Base-by-base conservation (phyloP, 768 basidiomycete species). In the Cubamyces sp. region DNA sequence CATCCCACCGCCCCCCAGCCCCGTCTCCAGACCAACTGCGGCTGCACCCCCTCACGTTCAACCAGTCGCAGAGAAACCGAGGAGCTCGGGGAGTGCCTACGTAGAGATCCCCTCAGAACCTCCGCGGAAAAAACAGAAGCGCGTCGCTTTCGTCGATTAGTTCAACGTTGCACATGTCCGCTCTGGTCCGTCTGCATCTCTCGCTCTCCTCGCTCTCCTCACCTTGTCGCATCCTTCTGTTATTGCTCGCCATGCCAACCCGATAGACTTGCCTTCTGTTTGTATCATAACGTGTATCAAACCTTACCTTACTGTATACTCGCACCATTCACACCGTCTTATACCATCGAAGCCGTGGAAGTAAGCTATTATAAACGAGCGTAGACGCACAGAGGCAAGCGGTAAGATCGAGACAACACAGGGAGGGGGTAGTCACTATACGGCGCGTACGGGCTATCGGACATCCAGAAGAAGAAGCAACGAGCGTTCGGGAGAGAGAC, bases 341-440 rank as follows among this genome's bases (percentile, higher is more conserved):
- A 6, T 21, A 25, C 8, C 45, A 25, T 39, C 14, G 14, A 34
- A 52, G 50, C 49, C 55, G 55, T 41, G 42, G 19, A 30, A 56
- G 59, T 54, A 60, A 57, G 56, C 53, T 62, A 68, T 68, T 65
- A 62, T 61, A 64, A 68, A 68, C 46, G 67, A 68, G 67, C 50
- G 67, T 68, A 68, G 51, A 58, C 37, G 67, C 67, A 68, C 64
- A 63, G 26, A 45, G 64, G 59, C 67, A 53, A 60, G 52, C 57
- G 39, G 41, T 56, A 58, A 46, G 51, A 64, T 60, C 48, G 56
- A 58, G 37, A 66, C 65, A 62, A 63, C 48, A 64, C 34, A 46
- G 48, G 40, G 48, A 9, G n/a, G 37, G 51, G 55, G 46, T 16
- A 26, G 19, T 42, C 55, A 57, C 50, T 57, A 56, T 62, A 55